Evolutionary conservation across 306 rosid species (phyloP).

Genomic region (Crataegus laevigata): DNA sequence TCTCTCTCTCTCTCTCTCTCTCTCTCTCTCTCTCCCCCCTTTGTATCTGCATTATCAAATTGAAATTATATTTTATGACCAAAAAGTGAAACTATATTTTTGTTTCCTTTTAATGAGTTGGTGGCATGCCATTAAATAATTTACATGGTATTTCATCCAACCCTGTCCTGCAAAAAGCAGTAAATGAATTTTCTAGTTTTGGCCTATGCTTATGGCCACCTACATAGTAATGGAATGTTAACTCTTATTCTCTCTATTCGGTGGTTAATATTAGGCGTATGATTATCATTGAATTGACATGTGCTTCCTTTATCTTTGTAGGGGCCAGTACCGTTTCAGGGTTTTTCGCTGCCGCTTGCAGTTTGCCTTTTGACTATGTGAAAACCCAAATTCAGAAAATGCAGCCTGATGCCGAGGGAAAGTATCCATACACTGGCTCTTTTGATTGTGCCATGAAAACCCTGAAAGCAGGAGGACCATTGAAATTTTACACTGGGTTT

Average conservation of each 20-base stretch:
- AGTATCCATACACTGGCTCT: conserved; percentile 85
- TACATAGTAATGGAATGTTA: neutral
- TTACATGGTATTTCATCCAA: neutral
- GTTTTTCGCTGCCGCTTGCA: conserved; percentile 89
- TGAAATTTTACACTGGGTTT: conserved; percentile 85
- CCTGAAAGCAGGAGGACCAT: conserved; percentile 72
- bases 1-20: too few species aligned
- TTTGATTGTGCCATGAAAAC: conserved; percentile 75
- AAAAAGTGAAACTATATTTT: neutral
- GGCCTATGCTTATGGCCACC: neutral
- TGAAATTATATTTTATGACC: neutral
- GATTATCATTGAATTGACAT: neutral
- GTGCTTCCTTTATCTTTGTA: conserved; percentile 14
- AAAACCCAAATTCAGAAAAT: conserved; percentile 97
- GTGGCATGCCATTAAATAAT: neutral
- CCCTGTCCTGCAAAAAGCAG: neutral
- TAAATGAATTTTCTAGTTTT: neutral
- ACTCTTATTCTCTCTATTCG: neutral
- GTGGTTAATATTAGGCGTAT: neutral
- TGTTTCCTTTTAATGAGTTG: neutral
- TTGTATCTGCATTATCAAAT: neutral
- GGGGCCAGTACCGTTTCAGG: conserved; percentile 94
- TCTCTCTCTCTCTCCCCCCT: too few species aligned
- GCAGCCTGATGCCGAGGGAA: conserved; percentile 94
- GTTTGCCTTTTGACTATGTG: conserved; percentile 92